phyloP scores from a whole-genome alignment of 2,329 filamentous ascomycete genomes.

The Coniosporium tulheliwenetii region DNA sequence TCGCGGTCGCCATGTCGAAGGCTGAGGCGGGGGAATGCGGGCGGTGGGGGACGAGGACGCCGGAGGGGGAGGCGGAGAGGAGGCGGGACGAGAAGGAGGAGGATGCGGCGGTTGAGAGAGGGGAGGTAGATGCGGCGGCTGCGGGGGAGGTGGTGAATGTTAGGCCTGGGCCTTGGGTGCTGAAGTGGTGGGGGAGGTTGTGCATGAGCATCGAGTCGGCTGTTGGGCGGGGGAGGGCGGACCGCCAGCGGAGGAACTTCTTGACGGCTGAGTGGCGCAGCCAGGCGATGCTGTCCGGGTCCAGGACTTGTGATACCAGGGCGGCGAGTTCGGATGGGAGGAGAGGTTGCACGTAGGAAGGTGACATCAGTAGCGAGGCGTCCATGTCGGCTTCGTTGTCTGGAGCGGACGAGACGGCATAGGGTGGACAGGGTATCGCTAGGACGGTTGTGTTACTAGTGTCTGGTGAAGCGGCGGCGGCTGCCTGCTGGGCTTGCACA shows the following conservation, averaged over 20 bases:
- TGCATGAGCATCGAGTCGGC: slow-evolving; percentile 8
- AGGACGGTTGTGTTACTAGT: slow-evolving; percentile 8
- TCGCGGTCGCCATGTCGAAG: slow-evolving; percentile 12
- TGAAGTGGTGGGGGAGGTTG: slow-evolving; percentile 9
- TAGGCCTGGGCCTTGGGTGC: slow-evolving; percentile 7
- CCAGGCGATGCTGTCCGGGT: slow-evolving; percentile 62
- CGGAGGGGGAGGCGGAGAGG: slow-evolving; percentile 8
- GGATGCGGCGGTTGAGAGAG: slow-evolving; percentile 9
- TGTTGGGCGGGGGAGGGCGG: slow-evolving; percentile 21
- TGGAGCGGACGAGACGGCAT: slow-evolving; percentile 61
- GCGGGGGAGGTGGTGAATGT: slow-evolving; percentile 1
- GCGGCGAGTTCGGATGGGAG: slow-evolving; percentile 55
- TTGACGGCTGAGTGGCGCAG: slow-evolving; percentile 69
- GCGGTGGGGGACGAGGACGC: slow-evolving; percentile 14
- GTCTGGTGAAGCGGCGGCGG: neutral
- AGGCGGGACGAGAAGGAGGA: slow-evolving; percentile 8
- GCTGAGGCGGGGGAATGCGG: slow-evolving; percentile 17
- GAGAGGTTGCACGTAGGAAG: slow-evolving; percentile 74
- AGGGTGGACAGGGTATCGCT: slow-evolving; percentile 32
- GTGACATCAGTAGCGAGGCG: slow-evolving; percentile 82
- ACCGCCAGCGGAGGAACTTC: slow-evolving; percentile 63
- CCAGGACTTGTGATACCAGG: slow-evolving; percentile 62
- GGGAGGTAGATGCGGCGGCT: slow-evolving; percentile 1
- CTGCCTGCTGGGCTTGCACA: slow-evolving; percentile 10
- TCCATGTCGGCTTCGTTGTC: slow-evolving; percentile 75